Conservation (phyloP, 164 flowering plant species). For the Vitis rupestris region DNA sequence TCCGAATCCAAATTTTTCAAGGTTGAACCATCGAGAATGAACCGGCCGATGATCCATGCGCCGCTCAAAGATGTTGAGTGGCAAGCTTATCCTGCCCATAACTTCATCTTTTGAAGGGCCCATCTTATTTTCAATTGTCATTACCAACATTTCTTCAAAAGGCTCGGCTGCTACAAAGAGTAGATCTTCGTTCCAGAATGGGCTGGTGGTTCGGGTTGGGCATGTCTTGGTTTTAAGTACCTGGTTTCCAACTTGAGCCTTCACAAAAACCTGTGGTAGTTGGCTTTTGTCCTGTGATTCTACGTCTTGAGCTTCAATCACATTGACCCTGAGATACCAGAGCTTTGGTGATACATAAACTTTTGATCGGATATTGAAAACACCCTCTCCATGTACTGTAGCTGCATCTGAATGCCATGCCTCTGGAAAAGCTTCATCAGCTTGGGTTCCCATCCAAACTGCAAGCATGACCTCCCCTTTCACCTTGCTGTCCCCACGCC, state of each 20-base stretch:
- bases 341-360: slow-evolving; percentile 91
- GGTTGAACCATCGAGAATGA: slow-evolving; percentile 76
- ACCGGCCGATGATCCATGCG: slow-evolving; percentile 74
- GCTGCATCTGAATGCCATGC: slow-evolving; percentile 92
- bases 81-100: slow-evolving; percentile 43
- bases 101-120: slow-evolving; percentile 54
- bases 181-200: slow-evolving; percentile 84
- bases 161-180: slow-evolving; percentile 84
- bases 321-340: slow-evolving; percentile 86
- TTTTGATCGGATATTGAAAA: slow-evolving; percentile 68
- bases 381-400: slow-evolving; percentile 75
- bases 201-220: slow-evolving; percentile 49
- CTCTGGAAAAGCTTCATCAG: slow-evolving; percentile 88
- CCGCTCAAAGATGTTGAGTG: slow-evolving; percentile 52
- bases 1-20: slow-evolving; percentile 73
- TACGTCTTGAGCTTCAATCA: slow-evolving; percentile 88
- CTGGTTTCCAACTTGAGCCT: slow-evolving; percentile 73
- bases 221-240: slow-evolving; percentile 58
- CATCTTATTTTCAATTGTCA: slow-evolving; percentile 55
- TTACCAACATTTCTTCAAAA: slow-evolving; percentile 64
- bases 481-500: slow-evolving; percentile 53
- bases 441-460: slow-evolving; percentile 93
- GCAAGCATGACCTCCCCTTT: slow-evolving; percentile 84
- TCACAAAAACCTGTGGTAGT: slow-evolving; percentile 57
- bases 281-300: slow-evolving; percentile 57